These are phyloP conservation scores for Eutrema japonicum DNA, from an alignment of 345 rosid species.

Conservation along the genomic window DNA sequence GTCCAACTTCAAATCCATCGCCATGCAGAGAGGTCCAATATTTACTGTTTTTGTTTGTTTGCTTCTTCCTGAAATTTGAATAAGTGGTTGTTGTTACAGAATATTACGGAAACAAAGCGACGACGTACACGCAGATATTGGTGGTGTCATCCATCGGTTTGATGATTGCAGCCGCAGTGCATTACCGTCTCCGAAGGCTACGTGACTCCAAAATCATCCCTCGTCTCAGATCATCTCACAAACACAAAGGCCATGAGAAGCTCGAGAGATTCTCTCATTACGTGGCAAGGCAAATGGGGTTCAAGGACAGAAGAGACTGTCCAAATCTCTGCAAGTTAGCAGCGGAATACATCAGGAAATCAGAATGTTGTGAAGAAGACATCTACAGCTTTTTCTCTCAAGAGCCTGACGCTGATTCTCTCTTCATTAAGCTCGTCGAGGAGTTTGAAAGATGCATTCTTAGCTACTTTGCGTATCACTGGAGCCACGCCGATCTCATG, in stretches of 20 bases:
- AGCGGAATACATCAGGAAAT: constrained; percentile 71
- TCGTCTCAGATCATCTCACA: constrained; percentile 47
- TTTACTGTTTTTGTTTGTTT: background rate
- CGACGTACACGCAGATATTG: constrained; percentile 60
- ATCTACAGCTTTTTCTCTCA: constrained; percentile 63
- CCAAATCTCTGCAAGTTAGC: constrained; percentile 87
- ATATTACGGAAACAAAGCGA: constrained; percentile 43
- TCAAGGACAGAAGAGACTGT: constrained; percentile 72
- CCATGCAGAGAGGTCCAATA: constrained; percentile 57
- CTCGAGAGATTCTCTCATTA: constrained; percentile 87
- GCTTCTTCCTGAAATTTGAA: constrained; percentile 4
- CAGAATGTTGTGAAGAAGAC: constrained; percentile 71
- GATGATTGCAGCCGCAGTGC: constrained; percentile 69
- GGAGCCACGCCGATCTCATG: constrained; percentile 76
- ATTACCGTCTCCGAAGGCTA: constrained; percentile 50
- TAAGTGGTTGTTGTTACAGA: constrained; percentile 37
- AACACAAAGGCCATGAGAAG: constrained; percentile 55
- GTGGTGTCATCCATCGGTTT: constrained; percentile 70
- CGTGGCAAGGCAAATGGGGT: constrained; percentile 93
- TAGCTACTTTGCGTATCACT: constrained; percentile 85
- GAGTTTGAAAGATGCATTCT: constrained; percentile 93
- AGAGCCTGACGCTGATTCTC: constrained; percentile 69
- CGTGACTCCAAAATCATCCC: constrained; percentile 73
- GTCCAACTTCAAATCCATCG: constrained; percentile 39
- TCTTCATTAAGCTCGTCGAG: constrained; percentile 84